Conservation (phyloP, 2,329 filamentous ascomycete species). For the Nothophaeocryptopus gaeumannii region DNA sequence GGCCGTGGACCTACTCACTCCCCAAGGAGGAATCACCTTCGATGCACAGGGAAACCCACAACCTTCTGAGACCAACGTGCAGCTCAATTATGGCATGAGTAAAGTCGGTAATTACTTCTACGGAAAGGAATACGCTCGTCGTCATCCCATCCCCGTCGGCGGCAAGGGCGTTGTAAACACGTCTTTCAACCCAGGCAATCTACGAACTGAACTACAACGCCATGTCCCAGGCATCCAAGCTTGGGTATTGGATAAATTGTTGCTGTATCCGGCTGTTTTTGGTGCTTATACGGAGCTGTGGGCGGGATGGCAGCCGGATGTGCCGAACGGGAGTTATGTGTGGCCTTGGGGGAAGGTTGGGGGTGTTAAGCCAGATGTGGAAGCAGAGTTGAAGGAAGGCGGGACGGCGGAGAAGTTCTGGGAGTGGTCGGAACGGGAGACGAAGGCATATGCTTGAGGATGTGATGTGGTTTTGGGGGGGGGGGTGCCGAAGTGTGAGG, state of each 20-base stretch:
- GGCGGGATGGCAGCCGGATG: slow-evolving; percentile 29
- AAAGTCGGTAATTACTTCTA: slow-evolving; percentile 33
- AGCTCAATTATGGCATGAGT: slow-evolving; percentile 26
- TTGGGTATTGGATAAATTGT: too few relatives aligned
- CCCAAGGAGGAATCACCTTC: slow-evolving; percentile 16
- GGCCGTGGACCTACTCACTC: slow-evolving; percentile 22
- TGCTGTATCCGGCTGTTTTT: slow-evolving; percentile 20
- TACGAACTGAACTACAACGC: slow-evolving; percentile 29
- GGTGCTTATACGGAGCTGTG: slow-evolving; percentile 37
- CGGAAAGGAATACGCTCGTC: slow-evolving; percentile 22
- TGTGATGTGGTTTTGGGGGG: too few relatives aligned
- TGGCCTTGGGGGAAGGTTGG: slow-evolving; percentile 37
- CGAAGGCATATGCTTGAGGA: too few relatives aligned
- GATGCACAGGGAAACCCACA: not conserved
- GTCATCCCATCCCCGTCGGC: slow-evolving; percentile 8
- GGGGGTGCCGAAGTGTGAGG: too few relatives aligned
- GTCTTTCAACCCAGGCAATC: slow-evolving; percentile 34
- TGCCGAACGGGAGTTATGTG: slow-evolving; percentile 29
- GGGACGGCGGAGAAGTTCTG: slow-evolving; percentile 38
- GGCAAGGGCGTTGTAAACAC: slow-evolving; percentile 26
- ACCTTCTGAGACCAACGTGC: slow-evolving; percentile 1
- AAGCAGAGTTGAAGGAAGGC: slow-evolving; percentile 11
- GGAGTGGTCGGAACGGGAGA: slow-evolving; percentile 38
- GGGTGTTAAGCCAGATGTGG: slow-evolving; percentile 29
- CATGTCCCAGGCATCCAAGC: too few relatives aligned